These are phyloP conservation scores for Lavandula angustifolia DNA, from an alignment of 257 asterid genomes.

Conservation along the genomic window DNA sequence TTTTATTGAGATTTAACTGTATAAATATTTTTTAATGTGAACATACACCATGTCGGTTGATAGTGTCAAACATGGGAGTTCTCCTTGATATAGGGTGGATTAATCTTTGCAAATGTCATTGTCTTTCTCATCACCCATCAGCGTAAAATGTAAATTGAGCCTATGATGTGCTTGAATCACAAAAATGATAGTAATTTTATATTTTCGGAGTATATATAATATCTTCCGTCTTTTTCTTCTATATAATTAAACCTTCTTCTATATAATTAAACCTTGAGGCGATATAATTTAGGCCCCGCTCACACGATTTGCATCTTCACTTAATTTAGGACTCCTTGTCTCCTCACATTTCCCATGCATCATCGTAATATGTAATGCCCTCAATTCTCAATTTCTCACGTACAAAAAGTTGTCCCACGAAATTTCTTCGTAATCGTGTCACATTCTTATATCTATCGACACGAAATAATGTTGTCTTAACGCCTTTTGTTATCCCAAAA, in stretches of 20 bases:
- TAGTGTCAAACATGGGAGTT: too few species aligned
- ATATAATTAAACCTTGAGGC: not conserved
- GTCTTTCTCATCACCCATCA: not conserved
- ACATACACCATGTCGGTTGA: too few species aligned
- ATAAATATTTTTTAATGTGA: too few species aligned
- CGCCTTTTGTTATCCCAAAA: not conserved
- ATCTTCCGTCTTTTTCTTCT: not conserved
- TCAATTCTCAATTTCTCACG: not conserved
- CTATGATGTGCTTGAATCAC: too few species aligned
- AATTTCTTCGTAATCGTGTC: not conserved
- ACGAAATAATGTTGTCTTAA: not conserved
- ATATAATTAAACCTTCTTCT: not conserved
- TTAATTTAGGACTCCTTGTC: conserved; percentile 34
- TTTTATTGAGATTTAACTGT: too few species aligned
- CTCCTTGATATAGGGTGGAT: too few species aligned
- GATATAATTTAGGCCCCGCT: not conserved
- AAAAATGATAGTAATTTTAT: not conserved
- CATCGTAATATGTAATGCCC: conserved; percentile 1
- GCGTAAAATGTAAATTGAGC: too few species aligned
- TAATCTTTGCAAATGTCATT: too few species aligned
- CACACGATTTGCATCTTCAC: conserved; percentile 32
- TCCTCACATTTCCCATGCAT: conserved; percentile 22
- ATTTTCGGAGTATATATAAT: not conserved
- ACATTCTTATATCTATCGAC: not conserved
- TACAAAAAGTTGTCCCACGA: not conserved